Percentiles rank a stretch among this genome's conserved stretches.
phyloP scores from a whole-genome alignment of 2,329 filamentous ascomycete genomes.

The Esteya vermicola region DNA sequence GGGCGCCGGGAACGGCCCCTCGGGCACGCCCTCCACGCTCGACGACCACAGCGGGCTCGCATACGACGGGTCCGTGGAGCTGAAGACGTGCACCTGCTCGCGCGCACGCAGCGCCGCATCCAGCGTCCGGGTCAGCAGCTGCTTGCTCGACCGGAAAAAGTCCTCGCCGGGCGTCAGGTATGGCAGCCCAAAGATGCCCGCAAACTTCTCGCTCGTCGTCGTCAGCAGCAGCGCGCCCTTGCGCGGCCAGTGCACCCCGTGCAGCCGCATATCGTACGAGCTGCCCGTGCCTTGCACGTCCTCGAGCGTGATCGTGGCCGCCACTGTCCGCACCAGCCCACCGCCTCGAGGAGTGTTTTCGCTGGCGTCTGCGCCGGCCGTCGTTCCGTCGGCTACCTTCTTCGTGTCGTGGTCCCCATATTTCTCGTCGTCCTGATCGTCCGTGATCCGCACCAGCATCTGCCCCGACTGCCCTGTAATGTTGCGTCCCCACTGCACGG shows the following conservation, averaged over 20 bases:
- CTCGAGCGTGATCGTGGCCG: constrained; percentile 56
- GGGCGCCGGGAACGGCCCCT: constrained; percentile 45
- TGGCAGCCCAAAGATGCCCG: constrained; percentile 79
- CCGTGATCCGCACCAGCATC: constrained; percentile 54
- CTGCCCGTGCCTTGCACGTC: constrained; percentile 56
- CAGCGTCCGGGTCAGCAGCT: constrained; percentile 60
- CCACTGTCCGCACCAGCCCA: constrained; percentile 51
- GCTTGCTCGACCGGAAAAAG: constrained; percentile 43
- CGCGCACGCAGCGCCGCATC: constrained; percentile 52
- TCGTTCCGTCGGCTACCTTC: not conserved
- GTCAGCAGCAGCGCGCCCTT: constrained; percentile 68
- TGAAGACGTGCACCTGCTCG: constrained; percentile 37
- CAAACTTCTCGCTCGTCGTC: constrained; percentile 86
- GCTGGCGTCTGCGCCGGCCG: not conserved
- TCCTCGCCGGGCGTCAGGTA: constrained; percentile 54
- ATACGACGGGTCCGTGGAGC: constrained; percentile 40
- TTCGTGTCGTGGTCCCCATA: constrained; percentile 8
- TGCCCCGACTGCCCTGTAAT: constrained; percentile 60
- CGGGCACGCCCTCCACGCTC: constrained; percentile 44
- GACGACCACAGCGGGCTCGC: constrained; percentile 61
- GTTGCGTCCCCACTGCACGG: constrained; percentile 58
- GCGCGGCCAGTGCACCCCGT: constrained; percentile 77
- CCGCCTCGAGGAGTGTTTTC: constrained; percentile 25
- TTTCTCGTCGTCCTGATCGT: constrained; percentile 21
- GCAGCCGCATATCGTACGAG: constrained; percentile 65